Conservation (phyloP, 2,329 filamentous ascomycete genomes). For the Dactylellina sp. region DNA sequence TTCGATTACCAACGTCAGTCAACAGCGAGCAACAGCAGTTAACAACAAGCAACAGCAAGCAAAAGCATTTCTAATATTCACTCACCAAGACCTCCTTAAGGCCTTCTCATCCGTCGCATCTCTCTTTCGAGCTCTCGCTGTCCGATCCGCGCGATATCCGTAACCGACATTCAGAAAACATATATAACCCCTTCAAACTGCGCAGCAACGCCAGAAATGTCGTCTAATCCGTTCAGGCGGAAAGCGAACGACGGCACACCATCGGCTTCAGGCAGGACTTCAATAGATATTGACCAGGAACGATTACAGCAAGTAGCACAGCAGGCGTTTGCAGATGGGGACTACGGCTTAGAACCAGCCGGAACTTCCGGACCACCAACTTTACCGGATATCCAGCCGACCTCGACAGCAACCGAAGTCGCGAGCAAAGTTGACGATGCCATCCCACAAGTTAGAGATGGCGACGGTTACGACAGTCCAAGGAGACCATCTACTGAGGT, state of each 20-base stretch:
- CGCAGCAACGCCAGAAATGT: constrained; percentile 49
- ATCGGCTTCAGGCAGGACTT: constrained; percentile 50
- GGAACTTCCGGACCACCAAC: constrained; percentile 48
- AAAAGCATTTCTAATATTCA: too few species aligned
- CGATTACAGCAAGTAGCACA: constrained; percentile 54
- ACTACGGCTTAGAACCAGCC: constrained; percentile 29
- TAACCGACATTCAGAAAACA: constrained; percentile 10
- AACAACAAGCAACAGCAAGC: too few species aligned
- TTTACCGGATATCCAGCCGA: constrained; percentile 28
- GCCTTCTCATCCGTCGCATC: background rate
- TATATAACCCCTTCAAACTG: background rate
- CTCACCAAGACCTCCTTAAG: background rate
- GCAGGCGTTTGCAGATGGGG: constrained; percentile 54
- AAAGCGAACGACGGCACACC: constrained; percentile 48
- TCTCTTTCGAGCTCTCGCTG: constrained; percentile 6
- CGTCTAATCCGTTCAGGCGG: constrained; percentile 55
- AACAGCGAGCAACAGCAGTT: too few species aligned
- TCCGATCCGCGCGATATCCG: constrained; percentile 14
- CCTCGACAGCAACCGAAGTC: constrained; percentile 17
- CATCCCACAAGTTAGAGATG: constrained; percentile 10
- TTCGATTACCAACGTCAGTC: constrained; percentile 20
- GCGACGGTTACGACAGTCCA: constrained; percentile 1
- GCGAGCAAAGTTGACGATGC: constrained; percentile 16
- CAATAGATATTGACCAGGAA: constrained; percentile 54
- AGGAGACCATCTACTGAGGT: constrained; percentile 26